Evolutionary conservation across 768 basidiomycete species (phyloP).

Genomic region (Suillus bovinus): DNA sequence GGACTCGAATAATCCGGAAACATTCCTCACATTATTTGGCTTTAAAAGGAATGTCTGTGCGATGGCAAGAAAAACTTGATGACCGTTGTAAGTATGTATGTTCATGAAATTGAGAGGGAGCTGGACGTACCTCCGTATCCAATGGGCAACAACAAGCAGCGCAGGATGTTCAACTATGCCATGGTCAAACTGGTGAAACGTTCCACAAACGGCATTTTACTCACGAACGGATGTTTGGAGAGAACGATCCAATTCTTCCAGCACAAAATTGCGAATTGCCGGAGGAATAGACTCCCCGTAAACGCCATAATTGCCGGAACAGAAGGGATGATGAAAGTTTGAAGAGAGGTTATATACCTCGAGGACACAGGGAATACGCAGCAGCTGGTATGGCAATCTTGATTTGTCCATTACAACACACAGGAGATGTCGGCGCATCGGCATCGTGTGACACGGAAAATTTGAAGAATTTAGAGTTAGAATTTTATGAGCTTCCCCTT

Average conservation of each 20-base stretch:
- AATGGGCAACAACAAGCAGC: constrained; percentile 64
- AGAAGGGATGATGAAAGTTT: not conserved
- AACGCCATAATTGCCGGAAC: not conserved
- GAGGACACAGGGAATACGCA: not conserved
- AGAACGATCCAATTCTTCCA: constrained; percentile 79
- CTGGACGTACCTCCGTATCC: constrained; percentile 50
- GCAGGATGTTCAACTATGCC: constrained; percentile 54
- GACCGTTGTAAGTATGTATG: not conserved
- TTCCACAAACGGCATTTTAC: constrained; percentile 25
- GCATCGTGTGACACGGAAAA: not conserved
- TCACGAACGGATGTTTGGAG: constrained; percentile 62
- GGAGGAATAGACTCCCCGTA: constrained; percentile 46
- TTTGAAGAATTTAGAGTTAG: not conserved
- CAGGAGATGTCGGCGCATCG: not conserved
- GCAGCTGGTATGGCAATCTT: not conserved
- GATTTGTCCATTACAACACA: not conserved
- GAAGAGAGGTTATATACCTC: not conserved
- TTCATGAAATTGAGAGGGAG: not conserved
- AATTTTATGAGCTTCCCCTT: not conserved
- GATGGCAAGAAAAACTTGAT: too few relatives aligned
- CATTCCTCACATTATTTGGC: too few relatives aligned
- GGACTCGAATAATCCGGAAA: too few relatives aligned
- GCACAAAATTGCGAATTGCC: constrained; percentile 59
- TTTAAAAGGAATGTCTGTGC: too few relatives aligned
- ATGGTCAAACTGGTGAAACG: constrained; percentile 6